Conservation (phyloP, 495 filamentous ascomycete species). For the Penicillium arizonense region DNA sequence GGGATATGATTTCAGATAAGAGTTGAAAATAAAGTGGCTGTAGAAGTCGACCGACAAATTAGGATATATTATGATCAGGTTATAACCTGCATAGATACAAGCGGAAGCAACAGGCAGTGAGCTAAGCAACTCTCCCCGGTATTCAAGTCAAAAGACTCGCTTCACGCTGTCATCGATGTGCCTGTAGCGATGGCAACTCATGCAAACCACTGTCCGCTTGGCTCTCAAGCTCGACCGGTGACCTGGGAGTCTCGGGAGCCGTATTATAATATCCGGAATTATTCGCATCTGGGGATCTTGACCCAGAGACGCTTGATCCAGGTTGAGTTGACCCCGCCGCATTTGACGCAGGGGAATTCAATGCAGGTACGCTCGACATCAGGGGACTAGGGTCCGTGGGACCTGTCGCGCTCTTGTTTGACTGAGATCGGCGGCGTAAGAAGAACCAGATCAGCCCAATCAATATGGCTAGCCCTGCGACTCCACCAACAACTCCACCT, state of each 20-base stretch:
- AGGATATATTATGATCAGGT: too few relatives aligned
- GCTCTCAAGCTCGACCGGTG: not conserved
- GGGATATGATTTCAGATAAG: too few relatives aligned
- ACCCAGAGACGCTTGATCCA: not conserved
- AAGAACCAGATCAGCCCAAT: conserved; percentile 9
- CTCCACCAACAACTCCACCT: conserved; percentile 14
- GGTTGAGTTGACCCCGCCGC: not conserved
- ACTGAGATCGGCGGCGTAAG: conserved; percentile 1
- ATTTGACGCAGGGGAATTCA: not conserved
- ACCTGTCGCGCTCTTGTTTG: not conserved
- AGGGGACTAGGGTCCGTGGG: not conserved
- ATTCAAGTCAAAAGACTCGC: too few relatives aligned
- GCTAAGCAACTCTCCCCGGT: too few relatives aligned
- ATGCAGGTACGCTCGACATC: not conserved
- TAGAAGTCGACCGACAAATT: too few relatives aligned
- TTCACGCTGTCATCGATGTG: not conserved
- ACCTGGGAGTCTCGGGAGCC: not conserved
- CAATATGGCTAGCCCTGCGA: conserved; percentile 3
- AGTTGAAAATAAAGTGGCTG: too few relatives aligned
- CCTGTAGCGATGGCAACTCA: not conserved
- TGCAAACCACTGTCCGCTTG: not conserved
- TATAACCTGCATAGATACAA: too few relatives aligned
- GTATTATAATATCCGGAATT: not conserved
- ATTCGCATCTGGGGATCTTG: not conserved
- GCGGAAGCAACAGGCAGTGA: too few relatives aligned